A percentile compares a stretch with the other conserved stretches of the same genome.
These are phyloP conservation scores for Primulina eburnea DNA, from an alignment of 257 asterid genomes.

Conservation along the genomic window DNA sequence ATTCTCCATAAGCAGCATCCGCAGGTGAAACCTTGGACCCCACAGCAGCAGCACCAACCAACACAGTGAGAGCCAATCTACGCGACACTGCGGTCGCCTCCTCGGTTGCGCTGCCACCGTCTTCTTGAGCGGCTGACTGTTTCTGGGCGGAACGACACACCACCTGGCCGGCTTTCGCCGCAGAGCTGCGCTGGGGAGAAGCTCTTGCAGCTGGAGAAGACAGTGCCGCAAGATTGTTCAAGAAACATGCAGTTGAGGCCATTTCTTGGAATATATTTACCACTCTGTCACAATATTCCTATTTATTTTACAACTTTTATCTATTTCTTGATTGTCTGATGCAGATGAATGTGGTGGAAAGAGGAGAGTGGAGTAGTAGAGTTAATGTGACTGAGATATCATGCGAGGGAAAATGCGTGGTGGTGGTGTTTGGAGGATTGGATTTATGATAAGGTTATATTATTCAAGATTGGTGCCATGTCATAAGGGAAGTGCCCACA, in stretches of 20 bases:
- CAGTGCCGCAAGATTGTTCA: conserved; percentile 49
- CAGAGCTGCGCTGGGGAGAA: conserved; percentile 28
- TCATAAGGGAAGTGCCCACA: neutral
- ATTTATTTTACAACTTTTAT: too few species aligned
- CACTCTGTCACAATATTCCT: neutral
- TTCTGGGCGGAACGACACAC: conserved; percentile 61
- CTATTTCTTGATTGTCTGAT: neutral
- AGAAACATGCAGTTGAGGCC: conserved; percentile 78
- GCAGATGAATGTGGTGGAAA: neutral
- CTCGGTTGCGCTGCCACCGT: conserved; percentile 26
- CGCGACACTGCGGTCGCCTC: conserved; percentile 42
- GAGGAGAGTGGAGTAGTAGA: neutral
- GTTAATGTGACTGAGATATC: neutral
- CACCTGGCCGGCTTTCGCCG: conserved; percentile 38
- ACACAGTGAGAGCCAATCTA: conserved; percentile 61
- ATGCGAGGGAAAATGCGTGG: neutral
- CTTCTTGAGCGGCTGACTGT: conserved; percentile 25
- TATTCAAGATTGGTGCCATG: neutral
- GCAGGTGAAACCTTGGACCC: conserved; percentile 77
- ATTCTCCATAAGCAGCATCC: conserved; percentile 85
- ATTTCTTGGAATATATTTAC: conserved; percentile 26
- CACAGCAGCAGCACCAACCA: conserved; percentile 67
- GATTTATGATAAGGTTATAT: neutral
- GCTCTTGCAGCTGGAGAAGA: conserved; percentile 43
- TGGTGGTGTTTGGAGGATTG: neutral